Base-by-base conservation (phyloP, 2,329 filamentous ascomycete species). In the Stachybotrys chartarum region DNA sequence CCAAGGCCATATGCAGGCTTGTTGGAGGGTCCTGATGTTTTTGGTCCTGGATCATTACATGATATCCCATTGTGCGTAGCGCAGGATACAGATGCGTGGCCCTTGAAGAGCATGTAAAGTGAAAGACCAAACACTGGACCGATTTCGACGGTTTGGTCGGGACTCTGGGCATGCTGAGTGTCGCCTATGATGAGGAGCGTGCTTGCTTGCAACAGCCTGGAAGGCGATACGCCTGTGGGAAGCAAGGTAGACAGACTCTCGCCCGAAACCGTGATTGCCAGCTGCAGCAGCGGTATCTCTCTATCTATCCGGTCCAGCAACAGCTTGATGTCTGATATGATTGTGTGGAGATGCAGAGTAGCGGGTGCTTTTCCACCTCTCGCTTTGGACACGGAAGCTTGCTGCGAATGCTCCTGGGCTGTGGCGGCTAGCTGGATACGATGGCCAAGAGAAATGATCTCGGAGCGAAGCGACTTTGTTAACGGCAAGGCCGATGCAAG, bases 261-360 rank as follows among this genome's bases (percentile, higher is more conserved):
- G 0, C 94, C 94, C 1, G 93, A 97, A 1, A 92, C 93, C 1
- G 91, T 94, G 60, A 99, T 96, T 55, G 94, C 94, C 31, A 99
- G 79, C 63, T 94, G 96, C 68, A 99, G 87, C 4, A 96, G 77
- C 0, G 93, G 93, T 11, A 97, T 90, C 12, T 93, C 89, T 69
- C 94, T 87, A 68, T 97, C 93, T 58, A 99, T 96, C 8, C 87
- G 84, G 11, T 76, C 74, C 2, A 97, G 79, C 3, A 99, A 74
- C 12, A 75, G 78, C 66, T 86, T 89, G 65, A 96, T 93, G 50
- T 92, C 88, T 11, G 74, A 67, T 53, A 93, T 83, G 59, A 97
- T 88, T 45, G 75, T 72, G 53, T 82, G 78, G 24, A 96, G 75
- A 96, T 82, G 59, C 14, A 49, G 30, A 18, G 5, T 30, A 17